phyloP scores from a whole-genome alignment of 495 filamentous ascomycete species.

The Hypoxylon fragiforme region DNA sequence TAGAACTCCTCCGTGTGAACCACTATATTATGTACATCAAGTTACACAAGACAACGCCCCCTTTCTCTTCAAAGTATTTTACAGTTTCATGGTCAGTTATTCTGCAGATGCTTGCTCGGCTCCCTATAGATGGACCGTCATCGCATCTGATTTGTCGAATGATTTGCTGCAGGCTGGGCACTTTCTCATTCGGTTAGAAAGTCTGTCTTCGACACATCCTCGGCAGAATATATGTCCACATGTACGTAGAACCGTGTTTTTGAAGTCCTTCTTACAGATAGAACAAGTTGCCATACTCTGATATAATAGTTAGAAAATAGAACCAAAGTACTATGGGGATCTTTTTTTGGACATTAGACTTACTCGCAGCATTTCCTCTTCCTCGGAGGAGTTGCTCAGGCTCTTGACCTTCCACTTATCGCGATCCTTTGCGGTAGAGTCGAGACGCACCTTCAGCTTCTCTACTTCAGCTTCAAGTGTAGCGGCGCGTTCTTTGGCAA shows the following conservation, averaged over 20 bases:
- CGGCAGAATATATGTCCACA: constrained; percentile 98
- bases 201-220: constrained; percentile 82
- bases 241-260: constrained; percentile 87
- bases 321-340: background rate
- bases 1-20: background rate
- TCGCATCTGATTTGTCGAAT: constrained; percentile 86
- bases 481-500: constrained; percentile 63
- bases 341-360: constrained; percentile 43
- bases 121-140: constrained; percentile 61
- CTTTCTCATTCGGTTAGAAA: constrained; percentile 85
- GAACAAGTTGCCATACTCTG: constrained; percentile 87
- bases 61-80: constrained; percentile 30
- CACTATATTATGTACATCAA: constrained; percentile 35
- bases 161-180: constrained; percentile 90
- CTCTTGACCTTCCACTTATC: constrained; percentile 82
- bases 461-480: constrained; percentile 70
- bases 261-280: constrained; percentile 87
- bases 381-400: constrained; percentile 74
- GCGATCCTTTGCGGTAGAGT: constrained; percentile 73
- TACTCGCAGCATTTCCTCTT: constrained; percentile 83
- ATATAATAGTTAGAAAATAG: constrained; percentile 20
- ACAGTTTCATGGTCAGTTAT: constrained; percentile 13
- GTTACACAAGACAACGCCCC: constrained; percentile 26
- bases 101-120: background rate
- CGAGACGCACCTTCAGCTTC: constrained; percentile 69